Evolutionary conservation across 139 green algal genomes (phyloP), one percentile per base, ranked within the genome.

Genomic region (Raphidocelis subcapitata): DNA sequence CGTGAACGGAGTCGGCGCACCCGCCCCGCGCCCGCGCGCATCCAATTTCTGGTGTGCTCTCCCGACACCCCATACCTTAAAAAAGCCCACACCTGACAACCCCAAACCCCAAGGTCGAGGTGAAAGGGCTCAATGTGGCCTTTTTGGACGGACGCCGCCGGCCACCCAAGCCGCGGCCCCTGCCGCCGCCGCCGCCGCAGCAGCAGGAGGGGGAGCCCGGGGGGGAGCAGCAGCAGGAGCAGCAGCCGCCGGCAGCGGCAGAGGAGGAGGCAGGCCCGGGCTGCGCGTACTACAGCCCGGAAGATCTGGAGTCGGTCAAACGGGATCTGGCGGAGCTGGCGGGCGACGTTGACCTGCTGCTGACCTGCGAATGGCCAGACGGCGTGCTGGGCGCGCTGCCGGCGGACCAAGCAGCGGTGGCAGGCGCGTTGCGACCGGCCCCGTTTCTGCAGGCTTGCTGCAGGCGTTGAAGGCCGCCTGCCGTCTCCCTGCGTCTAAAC

Each of bases 291-390:
- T 93, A 89, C 78, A 90, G 74, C 1, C 64, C 74, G 51, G 69
- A 76, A 32, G 92, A 96, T 72, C 79, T 96, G 46, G 72, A 75
- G 20, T 21, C 21, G 3, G 51, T 97, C 20, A 87, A 89, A 54
- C 36, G 81, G 15, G 63, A 71, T 21, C 51, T 93, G 52, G 61
- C 74, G 14, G 36, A 75, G 10, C 63, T 82, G 18, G 75, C 84
- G 31, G 92, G 89, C 0, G 93, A 97, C 37, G 80, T 97, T 23
- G 93, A 97, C 69, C 36, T 97, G 32, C 79, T 97, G 46, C 82
- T 97, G 12, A 96, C 91, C 0, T 90, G 85, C 64, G 87, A 96
- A 65, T 97, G 93, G 93, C 93, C 93, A 0, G 71, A 67, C 2
- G 80, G 79, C 1, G 14, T 89, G 57, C 29, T 71, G 63, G 44